phyloP scores from a whole-genome alignment of 176 grass and related monocot species.

The Themeda triandra region DNA sequence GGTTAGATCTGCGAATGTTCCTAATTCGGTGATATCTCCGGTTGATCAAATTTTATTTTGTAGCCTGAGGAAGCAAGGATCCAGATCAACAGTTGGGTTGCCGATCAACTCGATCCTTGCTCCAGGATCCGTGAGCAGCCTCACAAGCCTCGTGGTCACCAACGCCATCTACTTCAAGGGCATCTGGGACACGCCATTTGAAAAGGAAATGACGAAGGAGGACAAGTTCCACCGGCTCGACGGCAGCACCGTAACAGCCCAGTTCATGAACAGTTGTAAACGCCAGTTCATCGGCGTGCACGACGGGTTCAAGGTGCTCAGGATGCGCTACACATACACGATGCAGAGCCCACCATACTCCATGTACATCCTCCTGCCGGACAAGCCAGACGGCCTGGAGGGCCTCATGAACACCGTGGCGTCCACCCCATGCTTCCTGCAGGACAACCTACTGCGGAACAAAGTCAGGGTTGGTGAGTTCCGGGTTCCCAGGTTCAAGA shows the following conservation, averaged over 20 bases:
- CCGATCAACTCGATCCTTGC: neutral
- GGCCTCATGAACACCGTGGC: neutral
- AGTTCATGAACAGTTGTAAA: neutral
- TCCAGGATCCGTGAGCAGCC: neutral
- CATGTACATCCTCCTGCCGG: slow-evolving; percentile 9
- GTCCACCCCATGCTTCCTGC: neutral
- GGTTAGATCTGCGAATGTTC: too few relatives aligned
- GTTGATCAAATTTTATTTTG: neutral
- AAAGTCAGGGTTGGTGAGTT: neutral
- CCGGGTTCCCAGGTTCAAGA: neutral
- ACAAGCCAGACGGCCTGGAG: neutral
- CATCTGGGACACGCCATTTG: neutral
- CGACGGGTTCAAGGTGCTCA: neutral
- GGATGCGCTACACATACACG: neutral
- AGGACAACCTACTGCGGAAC: neutral
- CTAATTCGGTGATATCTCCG: too few relatives aligned
- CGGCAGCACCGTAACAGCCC: neutral
- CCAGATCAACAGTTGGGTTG: slow-evolving; percentile 5
- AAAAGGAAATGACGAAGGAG: neutral
- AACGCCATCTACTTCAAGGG: slow-evolving; percentile 21
- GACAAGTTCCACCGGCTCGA: neutral
- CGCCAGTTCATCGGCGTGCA: neutral
- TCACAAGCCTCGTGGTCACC: neutral
- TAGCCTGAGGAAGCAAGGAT: neutral
- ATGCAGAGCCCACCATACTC: neutral